Conservation (phyloP, 352 stramenopile genomes). For the Pythium pyrilobum region DNA sequence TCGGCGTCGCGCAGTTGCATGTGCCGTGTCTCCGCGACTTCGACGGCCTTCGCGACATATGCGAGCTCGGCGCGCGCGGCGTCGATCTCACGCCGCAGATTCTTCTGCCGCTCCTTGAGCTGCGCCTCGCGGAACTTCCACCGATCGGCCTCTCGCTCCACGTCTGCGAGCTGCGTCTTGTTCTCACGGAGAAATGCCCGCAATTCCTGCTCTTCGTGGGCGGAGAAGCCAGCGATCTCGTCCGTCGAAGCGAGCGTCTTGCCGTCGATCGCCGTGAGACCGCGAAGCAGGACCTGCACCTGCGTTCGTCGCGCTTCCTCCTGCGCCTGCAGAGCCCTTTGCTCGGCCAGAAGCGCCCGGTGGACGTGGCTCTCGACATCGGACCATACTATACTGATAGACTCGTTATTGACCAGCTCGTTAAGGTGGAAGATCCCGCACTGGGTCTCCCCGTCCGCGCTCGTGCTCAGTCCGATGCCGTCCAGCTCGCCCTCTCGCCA, state of each 20-base stretch:
- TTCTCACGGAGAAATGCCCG: slow-evolving; percentile 27
- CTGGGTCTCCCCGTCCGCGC: slow-evolving; percentile 23
- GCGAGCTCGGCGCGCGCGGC: slow-evolving; percentile 27
- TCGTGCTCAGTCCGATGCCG: slow-evolving; percentile 32
- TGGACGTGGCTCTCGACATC: slow-evolving; percentile 17
- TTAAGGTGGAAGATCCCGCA: slow-evolving; percentile 22
- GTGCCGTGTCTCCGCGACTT: slow-evolving; percentile 25
- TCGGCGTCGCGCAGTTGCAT: slow-evolving; percentile 35
- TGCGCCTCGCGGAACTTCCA: slow-evolving; percentile 41
- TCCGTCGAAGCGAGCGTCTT: slow-evolving; percentile 20
- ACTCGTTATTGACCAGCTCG: background rate
- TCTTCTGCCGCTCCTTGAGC: slow-evolving; percentile 46
- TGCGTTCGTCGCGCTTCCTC: slow-evolving; percentile 32
- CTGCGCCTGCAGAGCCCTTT: slow-evolving; percentile 27
- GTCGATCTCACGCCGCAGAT: slow-evolving; percentile 35
- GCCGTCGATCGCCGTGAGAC: slow-evolving; percentile 26
- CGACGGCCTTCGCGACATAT: slow-evolving; percentile 27
- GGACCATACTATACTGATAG: background rate
- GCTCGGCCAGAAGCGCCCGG: slow-evolving; percentile 34
- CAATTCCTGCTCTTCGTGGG: slow-evolving; percentile 22
- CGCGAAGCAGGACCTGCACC: slow-evolving; percentile 24
- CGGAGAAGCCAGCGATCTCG: slow-evolving; percentile 27
- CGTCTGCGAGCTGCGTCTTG: slow-evolving; percentile 9
- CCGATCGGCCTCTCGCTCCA: slow-evolving; percentile 24
- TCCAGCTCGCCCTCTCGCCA: slow-evolving; percentile 34